These are phyloP conservation scores for Entoloma clypeatum DNA, from an alignment of 1,284 basidiomycete species.

Conservation along the genomic window DNA sequence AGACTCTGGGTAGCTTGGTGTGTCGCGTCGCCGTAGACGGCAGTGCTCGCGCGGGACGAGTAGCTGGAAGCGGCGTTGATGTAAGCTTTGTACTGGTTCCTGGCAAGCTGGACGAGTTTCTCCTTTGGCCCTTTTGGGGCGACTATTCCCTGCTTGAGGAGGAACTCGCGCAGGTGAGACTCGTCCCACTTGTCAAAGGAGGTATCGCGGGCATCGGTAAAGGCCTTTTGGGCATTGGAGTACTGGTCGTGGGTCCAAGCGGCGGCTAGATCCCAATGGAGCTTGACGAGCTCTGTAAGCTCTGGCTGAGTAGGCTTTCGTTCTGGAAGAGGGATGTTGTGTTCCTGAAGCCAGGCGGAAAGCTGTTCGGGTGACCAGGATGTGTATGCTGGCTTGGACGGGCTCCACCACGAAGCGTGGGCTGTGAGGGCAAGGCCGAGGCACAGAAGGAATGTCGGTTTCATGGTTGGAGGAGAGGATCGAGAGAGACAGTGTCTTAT, in stretches of 20 bases:
- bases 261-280: constrained; percentile 60
- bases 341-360: constrained; percentile 66
- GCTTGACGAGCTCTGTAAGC: constrained; percentile 54
- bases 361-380: constrained; percentile 66
- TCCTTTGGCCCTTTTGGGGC: constrained; percentile 77
- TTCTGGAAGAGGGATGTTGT: constrained; percentile 59
- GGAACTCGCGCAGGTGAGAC: constrained; percentile 72
- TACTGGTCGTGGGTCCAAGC: constrained; percentile 62
- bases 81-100: constrained; percentile 63
- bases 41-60: constrained; percentile 46
- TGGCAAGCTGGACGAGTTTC: constrained; percentile 75
- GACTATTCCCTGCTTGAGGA: constrained; percentile 85
- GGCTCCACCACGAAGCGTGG: constrained; percentile 55
- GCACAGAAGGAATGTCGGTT: constrained; percentile 12
- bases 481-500: neutral
- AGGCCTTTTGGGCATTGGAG: constrained; percentile 60
- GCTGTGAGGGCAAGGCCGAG: constrained; percentile 15
- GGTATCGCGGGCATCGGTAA: constrained; percentile 52
- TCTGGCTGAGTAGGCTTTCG: constrained; percentile 43
- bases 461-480: constrained; percentile 12
- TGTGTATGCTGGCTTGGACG: constrained; percentile 41
- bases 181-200: constrained; percentile 79
- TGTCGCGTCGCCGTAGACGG: constrained; percentile 13
- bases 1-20: constrained; percentile 16
- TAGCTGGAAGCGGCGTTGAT: constrained; percentile 51